Base-by-base conservation (phyloP, 2,329 filamentous ascomycete species). In the Cadophora luteo-olivacea region DNA sequence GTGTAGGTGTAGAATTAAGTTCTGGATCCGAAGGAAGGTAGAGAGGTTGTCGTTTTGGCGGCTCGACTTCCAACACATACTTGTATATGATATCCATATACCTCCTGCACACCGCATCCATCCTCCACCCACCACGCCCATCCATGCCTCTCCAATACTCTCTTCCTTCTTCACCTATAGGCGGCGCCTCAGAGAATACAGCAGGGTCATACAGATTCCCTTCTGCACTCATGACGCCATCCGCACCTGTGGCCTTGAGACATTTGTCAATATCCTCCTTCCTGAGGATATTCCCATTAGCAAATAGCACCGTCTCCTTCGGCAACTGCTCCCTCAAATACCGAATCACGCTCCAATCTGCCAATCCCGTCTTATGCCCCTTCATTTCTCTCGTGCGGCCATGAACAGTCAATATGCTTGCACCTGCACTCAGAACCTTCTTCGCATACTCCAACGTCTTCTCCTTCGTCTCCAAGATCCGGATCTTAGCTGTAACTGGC, bases 151-250 rank as follows among this genome's bases (percentile, higher is more conserved):
- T 85, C 94, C 95, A 98, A 80, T 96, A 98, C 75, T 97, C 94
- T 68, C 91, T 85, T 0, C 88, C 89, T 78, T 92, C 89, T 58
- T 89, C 79, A 0, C 89, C 91, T 0, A 82, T 75, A 0, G 86
- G 78, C 0, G 93, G 93, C 19, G 89, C 84, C 38, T 84, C 81
- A 16, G 91, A 89, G 77, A 99, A 99, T 54, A 99, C 91, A 1
- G 89, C 89, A 0, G 96, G 96, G 77, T 99, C 93, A 76, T 93
- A 95, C 0, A 99, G 85, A 77, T 97, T 97, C 0, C 94, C 96
- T 80, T 99, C 96, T 5, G 96, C 96, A 73, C 91, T 95, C 96
- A 99, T 98, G 63, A 99, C 89, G 22, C 87, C 96, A 79, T 99
- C 96, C 1, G 91, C 95, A 0, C 94, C 94, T 0, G 96, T 99